phyloP scores from a whole-genome alignment of 179 eudicot species.

The Beta corolliflora region DNA sequence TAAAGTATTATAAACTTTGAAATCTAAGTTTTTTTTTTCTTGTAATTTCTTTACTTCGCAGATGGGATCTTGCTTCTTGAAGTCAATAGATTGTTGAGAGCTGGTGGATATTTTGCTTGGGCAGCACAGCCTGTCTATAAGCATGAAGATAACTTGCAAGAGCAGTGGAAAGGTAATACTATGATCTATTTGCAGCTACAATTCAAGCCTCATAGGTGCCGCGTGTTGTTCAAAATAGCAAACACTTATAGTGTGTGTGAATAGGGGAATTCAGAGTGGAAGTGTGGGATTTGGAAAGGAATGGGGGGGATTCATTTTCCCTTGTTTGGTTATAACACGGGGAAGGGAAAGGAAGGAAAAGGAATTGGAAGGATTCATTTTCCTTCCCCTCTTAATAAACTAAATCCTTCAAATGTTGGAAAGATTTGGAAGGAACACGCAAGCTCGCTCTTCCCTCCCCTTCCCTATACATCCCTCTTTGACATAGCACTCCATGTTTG shows the following conservation, averaged over 20 bases:
- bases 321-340: background rate
- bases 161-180: conserved; percentile 81
- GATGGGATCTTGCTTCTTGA: conserved; percentile 95
- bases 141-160: conserved; percentile 73
- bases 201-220: background rate
- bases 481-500: no score
- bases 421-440: no score
- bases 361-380: no score
- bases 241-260: no score
- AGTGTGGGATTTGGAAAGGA: background rate
- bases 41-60: conserved; percentile 28
- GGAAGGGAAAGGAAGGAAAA: no score
- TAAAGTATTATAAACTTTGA: no score
- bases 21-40: background rate
- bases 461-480: no score
- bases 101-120: conserved; percentile 95
- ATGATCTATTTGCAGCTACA: background rate
- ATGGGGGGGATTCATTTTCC: background rate
- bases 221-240: background rate
- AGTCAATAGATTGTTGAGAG: conserved; percentile 84
- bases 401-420: no score
- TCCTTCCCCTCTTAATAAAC: no score
- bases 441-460: no score
- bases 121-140: conserved; percentile 98
- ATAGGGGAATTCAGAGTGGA: no score